Evolutionary conservation across 2,329 filamentous ascomycete genomes (phyloP), one percentile per base, ranked within the genome.

Genomic region (Setomelanomma holmii): DNA sequence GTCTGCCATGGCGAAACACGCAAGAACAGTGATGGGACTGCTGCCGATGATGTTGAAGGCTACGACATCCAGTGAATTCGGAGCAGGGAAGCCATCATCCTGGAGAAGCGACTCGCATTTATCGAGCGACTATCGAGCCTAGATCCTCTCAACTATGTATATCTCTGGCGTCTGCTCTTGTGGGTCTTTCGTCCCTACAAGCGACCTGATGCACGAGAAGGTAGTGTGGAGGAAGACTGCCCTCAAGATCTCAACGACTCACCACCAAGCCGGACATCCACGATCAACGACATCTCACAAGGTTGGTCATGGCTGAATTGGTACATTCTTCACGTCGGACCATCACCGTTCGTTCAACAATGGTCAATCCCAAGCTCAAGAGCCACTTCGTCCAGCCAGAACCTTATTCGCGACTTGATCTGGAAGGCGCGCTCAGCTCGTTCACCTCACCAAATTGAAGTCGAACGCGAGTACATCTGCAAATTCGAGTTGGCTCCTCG

Each of bases 231-330:
- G 27, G 3, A 30, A 30, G 3, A 30, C 27, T 30, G 10, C 3
- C 27, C 27, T 20, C 50, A 53, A n/a, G 33, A 43, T 1, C 41
- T 39, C 17, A 20, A 49, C 4, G 21, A 11, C 23, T n/a, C 34
- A 34, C 20, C 7, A 27, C 39, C 30, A 30, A 17, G 44, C 14
- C 21, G 2, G 16, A 12, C 5, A 10, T 35, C 4, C 33, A 49
- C 55, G 4, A 60, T 61, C 39, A 49, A 36, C 20, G 50, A 58
- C 36, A 56, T 61, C 24, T 40, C 50, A 3, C 44, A 56, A 36
- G 60, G 58, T 24, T 63, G 60, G 47, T 63, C 60, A 4, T 63
- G 60, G 60, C 48, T 63, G 33, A 63, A 57, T 22, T 63, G 51
- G 51, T 51, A 47, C 16, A 30, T 61, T 3, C 40, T 63, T 14